These are phyloP conservation scores for Aspergillus egyptiacus DNA, from an alignment of 495 filamentous ascomycete species.

Conservation along the genomic window DNA sequence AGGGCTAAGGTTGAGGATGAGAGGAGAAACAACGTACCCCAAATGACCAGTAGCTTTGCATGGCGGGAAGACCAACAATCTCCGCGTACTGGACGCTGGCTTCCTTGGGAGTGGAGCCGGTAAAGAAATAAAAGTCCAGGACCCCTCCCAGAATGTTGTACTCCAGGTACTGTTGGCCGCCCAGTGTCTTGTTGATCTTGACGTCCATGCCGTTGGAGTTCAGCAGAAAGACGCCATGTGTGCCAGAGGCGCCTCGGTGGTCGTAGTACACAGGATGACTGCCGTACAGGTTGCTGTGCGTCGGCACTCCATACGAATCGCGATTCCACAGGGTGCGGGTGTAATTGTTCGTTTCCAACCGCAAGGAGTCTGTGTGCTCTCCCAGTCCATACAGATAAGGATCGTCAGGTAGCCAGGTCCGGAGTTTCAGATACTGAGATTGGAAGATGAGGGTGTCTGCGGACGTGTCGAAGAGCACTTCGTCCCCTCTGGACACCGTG, in stretches of 20 bases:
- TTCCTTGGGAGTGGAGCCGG: constrained; percentile 64
- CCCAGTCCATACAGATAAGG: constrained; percentile 76
- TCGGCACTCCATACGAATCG: constrained; percentile 61
- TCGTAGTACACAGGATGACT: constrained; percentile 83
- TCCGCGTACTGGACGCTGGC: constrained; percentile 70
- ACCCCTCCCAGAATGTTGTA: constrained; percentile 80
- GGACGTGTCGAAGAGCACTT: constrained; percentile 76
- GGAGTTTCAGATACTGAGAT: constrained; percentile 66
- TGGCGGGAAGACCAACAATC: constrained; percentile 60
- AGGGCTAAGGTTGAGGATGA: not conserved
- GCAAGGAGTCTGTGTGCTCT: constrained; percentile 70
- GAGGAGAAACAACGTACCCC: constrained; percentile 38
- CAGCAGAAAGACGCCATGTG: constrained; percentile 77
- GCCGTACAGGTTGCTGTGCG: constrained; percentile 74
- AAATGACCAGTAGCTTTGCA: constrained; percentile 84
- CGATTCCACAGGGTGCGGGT: constrained; percentile 76
- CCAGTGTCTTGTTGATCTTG: constrained; percentile 61
- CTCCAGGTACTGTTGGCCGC: constrained; percentile 67
- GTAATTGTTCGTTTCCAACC: constrained; percentile 66
- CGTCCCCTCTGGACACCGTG: constrained; percentile 54
- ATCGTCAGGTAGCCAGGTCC: constrained; percentile 59
- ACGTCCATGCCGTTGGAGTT: constrained; percentile 88
- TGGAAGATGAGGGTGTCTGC: constrained; percentile 68
- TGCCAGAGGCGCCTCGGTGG: constrained; percentile 57
- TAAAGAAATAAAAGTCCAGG: constrained; percentile 78